Base-by-base conservation (phyloP, 345 rosid genomes). In the Populus pruinosa region DNA sequence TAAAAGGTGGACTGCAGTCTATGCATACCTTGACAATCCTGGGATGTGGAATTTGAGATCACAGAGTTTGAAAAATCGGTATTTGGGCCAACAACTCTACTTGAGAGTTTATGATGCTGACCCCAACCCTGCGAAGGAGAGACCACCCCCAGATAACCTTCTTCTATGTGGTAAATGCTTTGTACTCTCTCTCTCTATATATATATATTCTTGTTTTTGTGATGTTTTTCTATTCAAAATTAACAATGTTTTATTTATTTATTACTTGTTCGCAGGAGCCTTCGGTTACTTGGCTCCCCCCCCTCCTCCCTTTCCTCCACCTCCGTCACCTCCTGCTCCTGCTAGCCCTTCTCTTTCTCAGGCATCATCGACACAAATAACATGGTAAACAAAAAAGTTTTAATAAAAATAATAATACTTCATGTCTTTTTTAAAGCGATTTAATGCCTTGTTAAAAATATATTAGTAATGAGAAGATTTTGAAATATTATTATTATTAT, bases 11-110 rank as follows among this genome's bases (percentile, higher is more conserved):
- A 83, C 82, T 6, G 92, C 93, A 5, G 90, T 89, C 17, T 83
- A 88, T 63, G 89, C 87, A 75, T 89, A 86, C 53, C 84, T 90
- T 16, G 96, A 92, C 82, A 94, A 92, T 75, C 98, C 96, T 31
- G 97, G 98, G 74, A 94, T 94, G 94, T 94, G 97, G 98, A 94
- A 94, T 61, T 80, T 90, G 67, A 90, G 97, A 84, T 94, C 98
- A n/a, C 96, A 92, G 9, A 82, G 61, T 56, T 82, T 89, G 79
- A 87, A 81, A 43, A 87, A 90, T 69, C 90, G 96, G 96, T 92
- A 87, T 69, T 82, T 91, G 61, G 96, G 96, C 27, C 82, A 94
- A 81, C 92, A 94, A 82, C 85, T 92, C 21, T 92, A 92, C 63
- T 23, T 91, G 23, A 86, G 92, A 61, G 94, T 94, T 44, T 76